Evolutionary conservation across 179 eudicot genomes (phyloP).

Genomic region (Patellifolia procumbens): DNA sequence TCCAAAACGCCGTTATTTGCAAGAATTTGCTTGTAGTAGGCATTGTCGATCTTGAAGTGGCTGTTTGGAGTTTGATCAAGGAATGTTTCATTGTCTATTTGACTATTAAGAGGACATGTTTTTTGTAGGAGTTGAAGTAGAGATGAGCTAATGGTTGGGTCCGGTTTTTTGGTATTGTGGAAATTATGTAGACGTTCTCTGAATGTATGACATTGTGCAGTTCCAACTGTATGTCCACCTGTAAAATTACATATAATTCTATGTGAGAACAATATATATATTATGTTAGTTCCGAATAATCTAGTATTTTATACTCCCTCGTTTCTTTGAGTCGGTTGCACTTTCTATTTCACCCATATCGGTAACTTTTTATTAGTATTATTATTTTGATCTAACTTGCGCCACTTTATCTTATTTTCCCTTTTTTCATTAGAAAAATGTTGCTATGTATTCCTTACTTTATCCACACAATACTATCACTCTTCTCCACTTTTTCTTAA

Average conservation of each 20-base stretch:
- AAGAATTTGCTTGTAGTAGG: constrained; percentile 35
- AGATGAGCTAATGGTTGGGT: constrained; percentile 30
- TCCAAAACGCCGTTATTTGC: constrained; percentile 34
- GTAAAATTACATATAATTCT: background rate
- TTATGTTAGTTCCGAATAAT: too few relatives aligned
- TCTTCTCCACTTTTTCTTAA: too few relatives aligned
- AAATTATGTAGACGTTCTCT: constrained; percentile 40
- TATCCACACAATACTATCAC: too few relatives aligned
- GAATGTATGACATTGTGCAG: constrained; percentile 42
- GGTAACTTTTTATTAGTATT: too few relatives aligned
- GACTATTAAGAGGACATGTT: constrained; percentile 33
- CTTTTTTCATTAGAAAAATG: too few relatives aligned
- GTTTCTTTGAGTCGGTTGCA: too few relatives aligned
- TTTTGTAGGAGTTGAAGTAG: constrained; percentile 19
- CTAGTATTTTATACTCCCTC: too few relatives aligned
- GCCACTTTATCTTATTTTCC: too few relatives aligned
- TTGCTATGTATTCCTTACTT: too few relatives aligned
- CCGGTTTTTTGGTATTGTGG: constrained; percentile 32
- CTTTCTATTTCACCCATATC: too few relatives aligned
- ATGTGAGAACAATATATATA: background rate
- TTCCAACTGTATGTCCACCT: constrained; percentile 53
- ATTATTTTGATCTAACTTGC: too few relatives aligned
- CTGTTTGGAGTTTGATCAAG: constrained; percentile 42
- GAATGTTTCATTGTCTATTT: constrained; percentile 28
- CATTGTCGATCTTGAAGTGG: constrained; percentile 37